Conservation (phyloP, 257 asterid species). For the Solanum arcanum region DNA sequence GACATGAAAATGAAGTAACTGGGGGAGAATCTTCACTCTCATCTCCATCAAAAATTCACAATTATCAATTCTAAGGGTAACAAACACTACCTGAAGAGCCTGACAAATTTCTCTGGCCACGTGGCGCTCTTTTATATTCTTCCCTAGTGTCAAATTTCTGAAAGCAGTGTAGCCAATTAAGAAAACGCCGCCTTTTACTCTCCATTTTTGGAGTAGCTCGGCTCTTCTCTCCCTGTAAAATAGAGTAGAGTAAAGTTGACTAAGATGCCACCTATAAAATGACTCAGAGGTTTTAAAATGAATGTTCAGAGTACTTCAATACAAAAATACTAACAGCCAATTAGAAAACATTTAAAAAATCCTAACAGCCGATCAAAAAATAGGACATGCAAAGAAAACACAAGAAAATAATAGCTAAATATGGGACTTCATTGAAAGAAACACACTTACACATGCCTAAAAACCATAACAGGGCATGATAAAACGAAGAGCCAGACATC, state of each 20-base stretch:
- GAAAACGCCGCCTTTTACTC: conserved; percentile 81
- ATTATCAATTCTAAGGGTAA: background rate
- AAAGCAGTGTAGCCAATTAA: conserved; percentile 83
- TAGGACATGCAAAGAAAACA: background rate
- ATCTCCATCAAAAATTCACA: background rate
- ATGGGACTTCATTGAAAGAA: background rate
- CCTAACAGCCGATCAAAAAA: background rate
- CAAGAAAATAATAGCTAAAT: background rate
- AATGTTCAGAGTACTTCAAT: background rate
- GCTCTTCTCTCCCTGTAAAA: conserved; percentile 71
- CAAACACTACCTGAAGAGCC: conserved; percentile 62
- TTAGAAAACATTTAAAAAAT: background rate
- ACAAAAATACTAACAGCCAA: background rate
- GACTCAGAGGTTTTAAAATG: background rate
- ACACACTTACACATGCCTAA: background rate
- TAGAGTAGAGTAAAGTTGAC: background rate
- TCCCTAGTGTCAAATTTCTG: conserved; percentile 82
- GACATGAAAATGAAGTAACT: background rate
- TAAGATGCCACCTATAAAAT: background rate
- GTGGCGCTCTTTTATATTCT: conserved; percentile 76
- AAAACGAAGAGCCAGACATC: background rate
- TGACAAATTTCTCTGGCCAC: conserved; percentile 65
- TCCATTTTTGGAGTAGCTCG: conserved; percentile 74
- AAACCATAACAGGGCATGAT: background rate
- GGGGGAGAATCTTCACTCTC: background rate